These are phyloP conservation scores for Endocladia muricata DNA, from an alignment of 31 red algal genomes.

Conservation along the genomic window DNA sequence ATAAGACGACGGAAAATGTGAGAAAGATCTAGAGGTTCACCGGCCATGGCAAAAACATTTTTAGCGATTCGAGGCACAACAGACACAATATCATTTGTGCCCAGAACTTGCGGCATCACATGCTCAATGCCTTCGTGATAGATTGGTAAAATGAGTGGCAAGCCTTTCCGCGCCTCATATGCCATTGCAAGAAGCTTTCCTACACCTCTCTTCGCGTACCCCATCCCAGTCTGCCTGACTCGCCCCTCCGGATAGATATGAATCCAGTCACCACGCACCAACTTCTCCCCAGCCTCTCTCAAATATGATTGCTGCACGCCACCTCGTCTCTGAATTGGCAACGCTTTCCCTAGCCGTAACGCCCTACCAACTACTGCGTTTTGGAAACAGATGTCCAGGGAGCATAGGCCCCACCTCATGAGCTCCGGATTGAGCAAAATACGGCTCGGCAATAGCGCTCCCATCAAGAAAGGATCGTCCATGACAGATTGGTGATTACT, in stretches of 20 bases:
- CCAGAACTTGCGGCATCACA: conserved; percentile 87
- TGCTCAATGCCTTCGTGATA: conserved; percentile 96
- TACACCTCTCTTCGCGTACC: conserved; percentile 74
- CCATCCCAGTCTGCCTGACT: conserved; percentile 79
- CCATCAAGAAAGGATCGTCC: conserved; percentile 91
- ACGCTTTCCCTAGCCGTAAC: conserved; percentile 82
- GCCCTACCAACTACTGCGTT: conserved; percentile 48
- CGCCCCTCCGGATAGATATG: conserved; percentile 93
- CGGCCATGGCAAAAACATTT: conserved; percentile 72
- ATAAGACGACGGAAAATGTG: conserved; percentile 66
- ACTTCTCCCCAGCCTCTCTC: conserved; percentile 50
- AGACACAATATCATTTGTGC: conserved; percentile 56
- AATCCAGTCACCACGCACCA: conserved; percentile 87
- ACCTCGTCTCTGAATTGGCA: conserved; percentile 75
- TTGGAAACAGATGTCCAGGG: conserved; percentile 91
- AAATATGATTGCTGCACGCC: conserved; percentile 79
- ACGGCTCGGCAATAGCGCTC: conserved; percentile 63
- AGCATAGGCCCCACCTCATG: conserved; percentile 93
- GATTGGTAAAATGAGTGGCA: conserved; percentile 76
- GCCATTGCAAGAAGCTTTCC: conserved; percentile 88
- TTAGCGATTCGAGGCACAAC: conserved; percentile 64
- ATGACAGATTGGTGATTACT: conserved; percentile 87
- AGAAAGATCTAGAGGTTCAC: conserved; percentile 76
- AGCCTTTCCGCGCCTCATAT: conserved; percentile 38
- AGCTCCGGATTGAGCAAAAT: conserved; percentile 57